Base-by-base conservation (phyloP, 805 yeast species). In the Hanseniaspora occidentalis region DNA sequence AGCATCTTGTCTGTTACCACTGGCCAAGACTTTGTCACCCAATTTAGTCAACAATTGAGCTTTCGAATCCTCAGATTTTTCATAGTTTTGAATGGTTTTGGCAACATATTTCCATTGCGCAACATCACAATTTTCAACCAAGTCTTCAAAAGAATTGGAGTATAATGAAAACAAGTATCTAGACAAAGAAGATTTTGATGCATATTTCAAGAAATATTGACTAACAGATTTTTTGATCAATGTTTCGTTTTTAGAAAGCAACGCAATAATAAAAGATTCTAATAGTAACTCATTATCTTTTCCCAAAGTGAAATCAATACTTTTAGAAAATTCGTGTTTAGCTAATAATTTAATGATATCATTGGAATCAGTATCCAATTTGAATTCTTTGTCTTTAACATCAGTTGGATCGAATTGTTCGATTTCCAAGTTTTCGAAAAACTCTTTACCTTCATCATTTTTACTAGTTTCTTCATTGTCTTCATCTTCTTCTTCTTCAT, bases 231-330 rank as follows among this genome's bases (percentile, higher is more conserved):
- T 74, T 40, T 72, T 68, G 49, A 82, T 81, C 55, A 79, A 65
- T 16, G 51, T 52, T 4, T 67, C 68, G 16, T 72, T 76, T 14
- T 76, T 58, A 3, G 79, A 84, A 50, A 77, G 75, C 52, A 82
- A 61, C 0, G 97, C 84, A 45, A 92, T 69, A 21, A 88, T 65
- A 49, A 88, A 69, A 3, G 97, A 96, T 56, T 92, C 97, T 18
- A 73, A 58, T 18, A 85, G 60, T 44, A 72, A 70, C 16, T 17
- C 6, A 18, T 33, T 4, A 19, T 33, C 36, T 11, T 20, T 19
- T 35, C 75, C 67, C 44, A 92, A 62, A 47, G 89, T 76, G 20
- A 68, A 53, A 25, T 77, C 71, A 10, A 84, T 77, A 1, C 96
- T 96, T 20, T 70, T 65, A 13, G 71, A 71, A 37, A 71, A 60